Percentiles rank a stretch among this genome's conserved stretches.
These are phyloP conservation scores for Tritrichomonas foetus DNA, from an alignment of 208 protist genomes.

Conservation along the genomic window DNA sequence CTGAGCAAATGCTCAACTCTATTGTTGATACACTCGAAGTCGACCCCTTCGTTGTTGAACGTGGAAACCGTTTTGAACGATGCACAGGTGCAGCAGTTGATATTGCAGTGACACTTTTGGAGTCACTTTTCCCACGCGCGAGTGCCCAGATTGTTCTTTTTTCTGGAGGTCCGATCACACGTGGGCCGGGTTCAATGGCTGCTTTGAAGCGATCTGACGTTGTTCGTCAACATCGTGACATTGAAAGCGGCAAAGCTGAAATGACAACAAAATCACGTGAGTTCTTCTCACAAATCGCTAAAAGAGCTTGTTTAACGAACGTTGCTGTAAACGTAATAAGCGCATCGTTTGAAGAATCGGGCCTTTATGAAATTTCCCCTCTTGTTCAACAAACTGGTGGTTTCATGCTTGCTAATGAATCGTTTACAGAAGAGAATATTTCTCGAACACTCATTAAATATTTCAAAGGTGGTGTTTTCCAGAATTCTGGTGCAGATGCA, in stretches of 20 bases:
- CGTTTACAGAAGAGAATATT: background rate
- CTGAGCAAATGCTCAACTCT: background rate
- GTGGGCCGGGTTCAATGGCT: conserved; percentile 61
- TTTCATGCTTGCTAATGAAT: background rate
- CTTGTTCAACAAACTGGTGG: conserved; percentile 60
- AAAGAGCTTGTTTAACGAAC: conserved; percentile 76
- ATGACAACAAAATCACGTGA: conserved; percentile 59
- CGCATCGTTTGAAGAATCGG: conserved; percentile 77
- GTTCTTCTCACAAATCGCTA: conserved; percentile 85
- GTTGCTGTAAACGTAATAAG: conserved; percentile 89
- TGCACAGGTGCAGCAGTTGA: background rate
- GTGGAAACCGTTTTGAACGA: background rate
- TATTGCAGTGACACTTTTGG: background rate
- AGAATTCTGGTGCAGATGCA: background rate
- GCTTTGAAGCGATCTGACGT: conserved; percentile 75
- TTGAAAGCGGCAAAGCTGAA: conserved; percentile 64
- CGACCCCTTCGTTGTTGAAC: background rate
- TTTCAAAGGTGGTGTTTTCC: background rate
- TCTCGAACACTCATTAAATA: background rate
- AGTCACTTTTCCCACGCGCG: background rate
- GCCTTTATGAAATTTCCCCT: conserved; percentile 77
- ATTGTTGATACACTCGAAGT: background rate
- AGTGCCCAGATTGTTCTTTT: background rate
- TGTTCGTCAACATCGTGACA: conserved; percentile 88
- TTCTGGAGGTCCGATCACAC: background rate